Base-by-base conservation (phyloP, 1,284 basidiomycete species). In the Pseudozyma tsukubaensis region DNA sequence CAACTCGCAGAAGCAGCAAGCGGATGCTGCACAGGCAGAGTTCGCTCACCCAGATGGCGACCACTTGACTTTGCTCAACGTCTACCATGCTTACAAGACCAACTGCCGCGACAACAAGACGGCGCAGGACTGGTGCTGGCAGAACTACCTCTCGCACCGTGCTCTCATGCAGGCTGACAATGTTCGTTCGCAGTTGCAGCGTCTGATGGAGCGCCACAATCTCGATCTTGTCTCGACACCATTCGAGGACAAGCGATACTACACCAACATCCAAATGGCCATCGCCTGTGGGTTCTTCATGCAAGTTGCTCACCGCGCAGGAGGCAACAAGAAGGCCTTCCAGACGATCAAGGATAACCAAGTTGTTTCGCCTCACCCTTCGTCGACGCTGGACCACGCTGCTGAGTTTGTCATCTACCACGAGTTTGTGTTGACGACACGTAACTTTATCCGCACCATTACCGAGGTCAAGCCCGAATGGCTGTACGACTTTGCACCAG, bases 381-480 rank as follows among this genome's bases (percentile, higher is more conserved):
- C 92, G 6, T 96, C 94, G 72, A 94, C 95, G 32, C 87, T 99
- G 50, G 93, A 97, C 76, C 90, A 90, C n/a, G 91, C 91, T 62
- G 94, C 96, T 0, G 95, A 98, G 81, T 99, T 94, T 93, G 94
- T 98, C 14, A 86, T 97, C 43, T 99, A 97, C 88, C 97, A 99
- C 85, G 97, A 86, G 85, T 99, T 99, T 83, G 94, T 98, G 32
- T 87, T 98, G 70, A 99, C 96, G 13, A 94, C 94, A 10, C 87
- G 88, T 82, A 84, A 89, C 86, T 89, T 64, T 80, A 95, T 99
- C 80, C 90, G 96, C 42, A 97, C 93, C 0, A 93, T 96, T 19
- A 92, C 94, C 1, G 94, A 95, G 71, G 89, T 98, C 59, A 88
- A 89, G 80, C 89, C 92, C 1, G 94, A 97, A 81, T 98, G 97